Base-by-base conservation (phyloP, 805 yeast species). In the Candida maesae region DNA sequence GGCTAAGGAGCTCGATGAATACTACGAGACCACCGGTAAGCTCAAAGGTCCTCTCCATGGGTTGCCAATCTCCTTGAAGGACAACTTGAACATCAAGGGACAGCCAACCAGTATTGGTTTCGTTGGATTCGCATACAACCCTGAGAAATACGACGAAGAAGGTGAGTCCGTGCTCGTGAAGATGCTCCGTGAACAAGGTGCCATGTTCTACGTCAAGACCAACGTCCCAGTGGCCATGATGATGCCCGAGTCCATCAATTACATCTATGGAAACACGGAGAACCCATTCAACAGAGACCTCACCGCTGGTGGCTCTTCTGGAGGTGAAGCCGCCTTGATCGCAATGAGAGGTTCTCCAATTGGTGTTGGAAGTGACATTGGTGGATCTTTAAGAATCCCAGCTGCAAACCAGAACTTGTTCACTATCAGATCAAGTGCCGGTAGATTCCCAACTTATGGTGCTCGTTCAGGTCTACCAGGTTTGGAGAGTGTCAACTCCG, bases 31-130 rank as follows among this genome's bases (percentile, higher is more conserved):
- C 32, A 61, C 72, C 34, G 83, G 82, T 12, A 64, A 74, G 50
- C 58, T 73, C 5, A 59, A 74, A 33, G 88, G 88, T 21, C 82
- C 84, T 2, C 66, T 81, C 34, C 88, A 81, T 50, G 88, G 88
- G 0, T 53, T 81, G 17, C 88, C 88, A 11, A 64, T 81, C 30
- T 77, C 84, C 0, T 62, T 80, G 40, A 81, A 81, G 46, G 81
- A 60, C 39, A 53, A 60, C 24, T 24, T 57, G 20, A 53, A 58
- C 42, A 51, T 78, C 39, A 61, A 61, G 39, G 81, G 79, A 3
- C 65, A 67, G 17, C 71, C 71, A 8, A 64, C 81, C 3, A 58
- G 76, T 11, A 59, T 74, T 47, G 83, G 81, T 5, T 68, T 68
- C 44, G 73, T 71, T 33, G 64, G 65, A n/a, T 66, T 61, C 51